Evolutionary conservation across 352 stramenopile genomes (phyloP).

Genomic region (Phytophthora boehmeriae): DNA sequence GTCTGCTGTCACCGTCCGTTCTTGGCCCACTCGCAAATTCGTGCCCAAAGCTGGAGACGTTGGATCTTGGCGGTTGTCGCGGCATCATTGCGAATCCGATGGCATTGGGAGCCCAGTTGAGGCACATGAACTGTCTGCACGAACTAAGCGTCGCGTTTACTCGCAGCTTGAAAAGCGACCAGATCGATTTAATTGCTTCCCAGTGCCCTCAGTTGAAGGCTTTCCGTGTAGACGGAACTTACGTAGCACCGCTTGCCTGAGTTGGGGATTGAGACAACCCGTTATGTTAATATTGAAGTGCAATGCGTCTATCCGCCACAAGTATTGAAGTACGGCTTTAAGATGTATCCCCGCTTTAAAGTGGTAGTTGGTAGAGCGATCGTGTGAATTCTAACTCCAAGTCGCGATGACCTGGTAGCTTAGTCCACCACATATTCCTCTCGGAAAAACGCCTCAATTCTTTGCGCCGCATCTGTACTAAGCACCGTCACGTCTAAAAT

Average conservation of each 20-base stretch:
- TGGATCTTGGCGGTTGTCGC: conserved; percentile 65
- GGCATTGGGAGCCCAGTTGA: conserved; percentile 44
- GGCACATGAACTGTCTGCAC: conserved; percentile 48
- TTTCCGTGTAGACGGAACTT: conserved; percentile 54
- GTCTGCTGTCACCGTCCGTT: conserved; percentile 46
- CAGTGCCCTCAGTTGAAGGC: conserved; percentile 64
- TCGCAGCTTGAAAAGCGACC: conserved; percentile 42
- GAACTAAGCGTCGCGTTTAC: conserved; percentile 68
- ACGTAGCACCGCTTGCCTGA: conserved; percentile 21
- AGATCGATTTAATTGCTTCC: conserved; percentile 60
- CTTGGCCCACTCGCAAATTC: conserved; percentile 42
- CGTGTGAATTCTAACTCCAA: too few species aligned
- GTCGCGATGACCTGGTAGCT: not conserved
- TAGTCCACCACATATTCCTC: conserved; percentile 68
- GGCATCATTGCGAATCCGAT: conserved; percentile 64
- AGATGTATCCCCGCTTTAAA: too few species aligned
- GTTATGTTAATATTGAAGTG: not conserved
- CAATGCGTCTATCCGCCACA: too few species aligned
- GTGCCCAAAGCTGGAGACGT: conserved; percentile 46
- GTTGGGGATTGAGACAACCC: conserved; percentile 14
- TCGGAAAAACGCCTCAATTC: conserved; percentile 77
- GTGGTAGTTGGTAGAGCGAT: too few species aligned
- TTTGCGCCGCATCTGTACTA: conserved; percentile 54
- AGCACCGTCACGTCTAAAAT: conserved; percentile 73
- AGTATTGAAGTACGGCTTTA: too few species aligned